Percentiles rank a stretch among this genome's conserved stretches.
phyloP scores from a whole-genome alignment of 495 filamentous ascomycete genomes.

The Beverwykella pulmonaria region DNA sequence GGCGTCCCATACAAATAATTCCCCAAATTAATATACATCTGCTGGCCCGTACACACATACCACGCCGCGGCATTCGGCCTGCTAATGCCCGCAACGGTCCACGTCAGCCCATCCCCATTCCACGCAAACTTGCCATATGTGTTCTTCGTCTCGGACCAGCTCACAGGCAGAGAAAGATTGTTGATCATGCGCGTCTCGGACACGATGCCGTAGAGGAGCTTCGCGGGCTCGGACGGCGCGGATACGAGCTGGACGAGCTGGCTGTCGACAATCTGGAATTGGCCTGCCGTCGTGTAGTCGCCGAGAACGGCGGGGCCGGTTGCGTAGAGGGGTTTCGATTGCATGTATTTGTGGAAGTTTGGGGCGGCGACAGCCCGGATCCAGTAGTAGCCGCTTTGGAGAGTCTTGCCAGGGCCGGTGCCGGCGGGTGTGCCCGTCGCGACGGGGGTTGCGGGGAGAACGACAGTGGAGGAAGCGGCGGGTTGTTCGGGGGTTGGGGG shows the following conservation, averaged over 20 bases:
- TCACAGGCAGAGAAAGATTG: constrained; percentile 41
- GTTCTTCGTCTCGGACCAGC: constrained; percentile 56
- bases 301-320: constrained; percentile 56
- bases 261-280: constrained; percentile 59
- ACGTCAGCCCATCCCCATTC: constrained; percentile 59
- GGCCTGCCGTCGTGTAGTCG: constrained; percentile 59
- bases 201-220: constrained; percentile 49
- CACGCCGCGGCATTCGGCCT: constrained; percentile 61
- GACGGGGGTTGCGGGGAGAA: constrained; percentile 23
- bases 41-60: constrained; percentile 59
- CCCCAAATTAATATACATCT: constrained; percentile 62
- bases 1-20: constrained; percentile 63
- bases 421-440: constrained; percentile 34
- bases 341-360: constrained; percentile 67
- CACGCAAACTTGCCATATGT: constrained; percentile 61
- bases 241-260: constrained; percentile 57
- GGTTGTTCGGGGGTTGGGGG: constrained; percentile 29
- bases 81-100: constrained; percentile 52
- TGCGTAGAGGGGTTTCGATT: constrained; percentile 55
- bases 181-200: constrained; percentile 26
- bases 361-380: constrained; percentile 62
- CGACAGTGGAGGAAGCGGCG: constrained; percentile 15
- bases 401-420: constrained; percentile 48
- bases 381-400: constrained; percentile 60
- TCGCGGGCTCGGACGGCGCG: constrained; percentile 34